Evolutionary conservation across 805 yeast species (phyloP).

Genomic region (Myxozyma nipponensis): DNA sequence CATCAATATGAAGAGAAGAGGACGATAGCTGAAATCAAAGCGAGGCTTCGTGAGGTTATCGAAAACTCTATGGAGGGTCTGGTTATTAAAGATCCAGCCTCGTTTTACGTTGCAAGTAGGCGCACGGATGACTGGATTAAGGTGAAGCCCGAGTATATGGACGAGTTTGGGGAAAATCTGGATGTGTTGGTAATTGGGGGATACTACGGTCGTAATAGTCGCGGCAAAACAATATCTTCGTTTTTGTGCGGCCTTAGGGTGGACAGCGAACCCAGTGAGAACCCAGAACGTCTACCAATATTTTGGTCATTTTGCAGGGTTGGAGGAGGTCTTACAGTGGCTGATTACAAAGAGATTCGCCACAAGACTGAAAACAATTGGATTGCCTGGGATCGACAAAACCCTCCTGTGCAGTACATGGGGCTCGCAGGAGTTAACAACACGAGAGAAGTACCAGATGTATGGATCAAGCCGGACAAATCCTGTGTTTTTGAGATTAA

Average conservation of each 20-base stretch:
- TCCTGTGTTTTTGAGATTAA: slow-evolving; percentile 79
- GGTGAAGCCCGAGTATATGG: slow-evolving; percentile 85
- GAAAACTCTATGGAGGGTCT: slow-evolving; percentile 68
- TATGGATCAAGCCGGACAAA: slow-evolving; percentile 76
- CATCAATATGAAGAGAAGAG: slow-evolving; percentile 40
- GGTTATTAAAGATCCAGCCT: slow-evolving; percentile 60
- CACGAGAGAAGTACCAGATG: slow-evolving; percentile 49
- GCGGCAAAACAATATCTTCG: slow-evolving; percentile 42
- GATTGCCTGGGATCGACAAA: slow-evolving; percentile 42
- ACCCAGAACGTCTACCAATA: slow-evolving; percentile 9
- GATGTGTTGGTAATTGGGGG: slow-evolving; percentile 80
- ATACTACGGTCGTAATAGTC: slow-evolving; percentile 60
- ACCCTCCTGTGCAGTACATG: slow-evolving; percentile 41
- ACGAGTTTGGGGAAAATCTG: slow-evolving; percentile 79
- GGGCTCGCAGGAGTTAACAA: slow-evolving; percentile 25
- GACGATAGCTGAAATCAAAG: slow-evolving; percentile 51
- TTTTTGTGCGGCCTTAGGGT: slow-evolving; percentile 69
- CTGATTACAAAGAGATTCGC: slow-evolving; percentile 58
- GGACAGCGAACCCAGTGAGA: slow-evolving; percentile 34
- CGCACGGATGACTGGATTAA: slow-evolving; percentile 74
- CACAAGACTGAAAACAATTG: slow-evolving; percentile 58
- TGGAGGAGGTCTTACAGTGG: slow-evolving; percentile 75
- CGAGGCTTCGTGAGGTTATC: slow-evolving; percentile 56
- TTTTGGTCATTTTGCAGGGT: slow-evolving; percentile 71
- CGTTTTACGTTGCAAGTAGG: slow-evolving; percentile 58